Evolutionary conservation across 805 yeast species (phyloP), one percentile per base, ranked within the genome.

Genomic region (Candida dajiaensis): DNA sequence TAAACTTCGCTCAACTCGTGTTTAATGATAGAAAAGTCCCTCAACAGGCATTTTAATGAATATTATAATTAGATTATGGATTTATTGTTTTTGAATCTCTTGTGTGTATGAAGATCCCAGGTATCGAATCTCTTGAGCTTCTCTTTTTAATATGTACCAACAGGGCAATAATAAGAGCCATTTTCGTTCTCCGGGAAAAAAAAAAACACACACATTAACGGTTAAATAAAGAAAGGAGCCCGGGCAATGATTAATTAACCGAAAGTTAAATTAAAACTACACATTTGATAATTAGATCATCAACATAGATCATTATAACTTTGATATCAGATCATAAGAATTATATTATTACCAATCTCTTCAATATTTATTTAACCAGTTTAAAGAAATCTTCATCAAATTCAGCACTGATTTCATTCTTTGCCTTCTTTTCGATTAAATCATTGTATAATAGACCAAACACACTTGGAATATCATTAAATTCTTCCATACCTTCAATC

Each of bases 391-490:
- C 63, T 11, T 40, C 40, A 9, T 59, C 62, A 43, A 59, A 58
- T 43, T 59, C 64, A 12, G 57, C 57, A 15, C 47, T 45, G 11
- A 44, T 45, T 38, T 57, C 64, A 13, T 48, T 46, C 2, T 21
- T 41, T 0, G 25, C 44, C 25, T 48, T 42, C 45, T 58, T 59
- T 16, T 57, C 62, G 21, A 52, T 46, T 13, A 67, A 53, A 40
- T 67, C 71, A 42, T 63, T 65, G 55, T 67, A 67, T n/a, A 67
- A 42, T n/a, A 67, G 49, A 3, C 71, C 71, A 48, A 65, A 67
- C n/a, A 66, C 62, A 25, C 67, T 58, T 18, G 71, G 71, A 20
- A 67, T 61, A 42, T 67, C 71, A 43, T 56, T 64, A 41, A 57
- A 53, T 39, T 65, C 70, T 9, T 66, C 69, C 71, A 67, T 67